Conservation (phyloP, 352 stramenopile genomes). For the Phytopythium ostracodes region DNA sequence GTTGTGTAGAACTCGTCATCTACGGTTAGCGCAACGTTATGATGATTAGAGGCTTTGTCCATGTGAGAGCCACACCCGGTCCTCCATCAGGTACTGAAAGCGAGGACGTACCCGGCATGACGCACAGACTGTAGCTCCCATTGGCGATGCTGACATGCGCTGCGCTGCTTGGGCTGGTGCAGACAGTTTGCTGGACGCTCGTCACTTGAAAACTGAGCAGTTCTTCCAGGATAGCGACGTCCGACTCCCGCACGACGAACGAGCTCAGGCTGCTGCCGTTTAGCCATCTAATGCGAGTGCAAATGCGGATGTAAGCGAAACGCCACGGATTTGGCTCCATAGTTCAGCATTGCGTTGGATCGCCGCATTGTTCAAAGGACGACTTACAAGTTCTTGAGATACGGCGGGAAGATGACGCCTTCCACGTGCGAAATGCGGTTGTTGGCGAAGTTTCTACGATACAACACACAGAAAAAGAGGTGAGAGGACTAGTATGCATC, state of each 20-base stretch:
- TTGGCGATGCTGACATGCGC: slow-evolving; percentile 12
- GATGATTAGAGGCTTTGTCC: not conserved
- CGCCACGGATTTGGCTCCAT: not conserved
- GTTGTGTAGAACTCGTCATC: not conserved
- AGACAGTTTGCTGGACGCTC: slow-evolving; percentile 3
- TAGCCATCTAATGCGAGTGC: slow-evolving; percentile 1
- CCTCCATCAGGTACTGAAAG: not conserved
- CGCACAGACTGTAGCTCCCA: slow-evolving; percentile 16
- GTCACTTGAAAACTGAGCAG: slow-evolving; percentile 16
- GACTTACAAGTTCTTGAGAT: slow-evolving; percentile 25
- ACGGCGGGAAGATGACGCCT: slow-evolving; percentile 20
- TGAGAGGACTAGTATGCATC: not conserved
- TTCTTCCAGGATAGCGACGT: slow-evolving; percentile 18
- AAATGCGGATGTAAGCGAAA: not conserved
- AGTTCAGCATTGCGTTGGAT: not conserved
- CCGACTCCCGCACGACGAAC: slow-evolving; percentile 26
- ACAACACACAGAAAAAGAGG: not conserved
- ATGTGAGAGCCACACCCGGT: too few species aligned
- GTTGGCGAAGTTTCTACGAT: slow-evolving; percentile 20
- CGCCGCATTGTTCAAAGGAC: too few species aligned
- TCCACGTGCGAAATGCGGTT: slow-evolving; percentile 14
- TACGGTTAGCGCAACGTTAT: not conserved
- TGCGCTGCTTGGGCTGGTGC: not conserved
- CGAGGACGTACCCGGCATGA: slow-evolving; percentile 9
- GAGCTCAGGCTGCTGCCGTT: slow-evolving; percentile 23